These are phyloP conservation scores for Cercospora sesami DNA, from an alignment of 2,329 filamentous ascomycete genomes.

Conservation along the genomic window DNA sequence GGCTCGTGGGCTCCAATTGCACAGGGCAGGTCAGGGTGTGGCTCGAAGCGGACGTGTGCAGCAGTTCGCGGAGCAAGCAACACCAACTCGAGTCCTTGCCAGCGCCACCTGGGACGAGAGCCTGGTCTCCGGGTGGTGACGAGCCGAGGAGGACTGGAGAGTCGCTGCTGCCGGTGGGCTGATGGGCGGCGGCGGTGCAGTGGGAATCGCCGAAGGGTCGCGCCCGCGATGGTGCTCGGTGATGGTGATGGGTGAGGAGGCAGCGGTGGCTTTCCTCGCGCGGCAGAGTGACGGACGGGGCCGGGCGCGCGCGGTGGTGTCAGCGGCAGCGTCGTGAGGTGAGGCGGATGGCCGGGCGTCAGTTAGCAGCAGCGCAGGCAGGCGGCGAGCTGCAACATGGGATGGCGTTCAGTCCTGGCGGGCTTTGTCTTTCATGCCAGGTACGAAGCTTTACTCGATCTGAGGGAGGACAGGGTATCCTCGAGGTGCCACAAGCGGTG, in stretches of 20 bases:
- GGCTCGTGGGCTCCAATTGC: slow-evolving; percentile 30
- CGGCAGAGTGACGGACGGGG: background rate
- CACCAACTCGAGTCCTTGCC: slow-evolving; percentile 17
- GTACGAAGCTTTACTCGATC: slow-evolving; percentile 11
- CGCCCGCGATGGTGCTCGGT: background rate
- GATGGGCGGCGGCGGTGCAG: background rate
- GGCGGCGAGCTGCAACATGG: background rate
- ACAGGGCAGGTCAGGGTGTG: slow-evolving; percentile 21
- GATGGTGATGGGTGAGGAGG: background rate
- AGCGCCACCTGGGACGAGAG: slow-evolving; percentile 19
- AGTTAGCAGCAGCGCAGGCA: background rate
- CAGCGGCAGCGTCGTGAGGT: background rate
- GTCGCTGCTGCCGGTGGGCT: background rate
- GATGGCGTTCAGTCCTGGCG: background rate
- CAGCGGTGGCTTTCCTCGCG: background rate
- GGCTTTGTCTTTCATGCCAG: slow-evolving; percentile 15
- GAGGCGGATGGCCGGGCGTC: background rate
- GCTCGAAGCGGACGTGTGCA: slow-evolving; percentile 31
- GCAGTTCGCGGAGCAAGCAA: slow-evolving; percentile 24
- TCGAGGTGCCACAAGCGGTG: slow-evolving; percentile 4
- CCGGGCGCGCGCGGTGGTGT: background rate
- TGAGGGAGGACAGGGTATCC: slow-evolving; percentile 7
- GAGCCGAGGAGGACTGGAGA: background rate
- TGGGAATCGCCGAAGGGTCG: background rate
- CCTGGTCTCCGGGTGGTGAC: slow-evolving; percentile 24